A percentile compares a stretch with the other conserved stretches of the same genome.
Evolutionary conservation across 2,329 filamentous ascomycete species (phyloP).

Genomic region (Cladophialophora psammophila): DNA sequence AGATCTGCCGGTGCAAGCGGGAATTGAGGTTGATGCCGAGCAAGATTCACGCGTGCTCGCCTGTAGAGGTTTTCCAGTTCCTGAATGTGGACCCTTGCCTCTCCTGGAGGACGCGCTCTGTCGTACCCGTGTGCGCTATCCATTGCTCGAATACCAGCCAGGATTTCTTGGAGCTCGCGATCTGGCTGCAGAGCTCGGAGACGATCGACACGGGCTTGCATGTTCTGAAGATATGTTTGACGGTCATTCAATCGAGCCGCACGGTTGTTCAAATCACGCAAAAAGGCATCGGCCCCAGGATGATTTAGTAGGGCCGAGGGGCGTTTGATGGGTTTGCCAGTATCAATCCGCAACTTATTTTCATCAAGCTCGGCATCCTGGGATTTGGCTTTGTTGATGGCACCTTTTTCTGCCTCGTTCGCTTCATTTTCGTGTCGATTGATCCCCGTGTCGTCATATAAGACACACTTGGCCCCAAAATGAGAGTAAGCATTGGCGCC

Average conservation of each 20-base stretch:
- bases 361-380: slow-evolving; percentile 41
- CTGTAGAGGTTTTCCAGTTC: neutral
- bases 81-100: neutral
- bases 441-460: slow-evolving; percentile 66
- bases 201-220: slow-evolving; percentile 10
- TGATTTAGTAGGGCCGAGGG: slow-evolving; percentile 16
- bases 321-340: slow-evolving; percentile 17
- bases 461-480: slow-evolving; percentile 69
- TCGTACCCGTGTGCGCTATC: neutral
- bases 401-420: slow-evolving; percentile 42
- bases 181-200: slow-evolving; percentile 20
- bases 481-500: slow-evolving; percentile 68
- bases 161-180: slow-evolving; percentile 14
- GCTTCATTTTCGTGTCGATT: slow-evolving; percentile 42
- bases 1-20: neutral
- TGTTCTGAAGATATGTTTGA: slow-evolving; percentile 12
- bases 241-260: slow-evolving; percentile 18
- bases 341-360: slow-evolving; percentile 35
- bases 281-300: slow-evolving; percentile 21
- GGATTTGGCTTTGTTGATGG: slow-evolving; percentile 43
- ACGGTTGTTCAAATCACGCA: slow-evolving; percentile 21
- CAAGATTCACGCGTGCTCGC: neutral
- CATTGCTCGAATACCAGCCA: slow-evolving; percentile 6
- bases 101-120: neutral
- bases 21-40: neutral